These are phyloP conservation scores for Amniculicola lignicola DNA, from an alignment of 495 filamentous ascomycete genomes.

Conservation along the genomic window DNA sequence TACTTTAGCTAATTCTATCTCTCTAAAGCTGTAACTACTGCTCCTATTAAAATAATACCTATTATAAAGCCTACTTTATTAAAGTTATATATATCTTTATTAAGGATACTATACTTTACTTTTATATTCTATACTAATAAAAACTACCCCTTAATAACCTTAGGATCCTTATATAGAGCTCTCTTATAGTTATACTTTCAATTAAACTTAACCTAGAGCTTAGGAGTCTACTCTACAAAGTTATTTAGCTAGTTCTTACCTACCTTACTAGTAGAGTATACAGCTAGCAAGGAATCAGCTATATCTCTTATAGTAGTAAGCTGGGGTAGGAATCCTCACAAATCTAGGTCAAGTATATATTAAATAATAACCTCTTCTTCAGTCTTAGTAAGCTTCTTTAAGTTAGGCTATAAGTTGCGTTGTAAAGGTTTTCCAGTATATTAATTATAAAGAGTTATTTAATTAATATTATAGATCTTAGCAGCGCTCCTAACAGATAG, in stretches of 20 bases:
- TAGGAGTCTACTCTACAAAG: neutral
- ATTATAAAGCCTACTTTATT: slow-evolving; percentile 12
- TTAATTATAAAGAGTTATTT: too few relatives aligned
- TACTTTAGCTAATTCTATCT: neutral
- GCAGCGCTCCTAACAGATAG: too few relatives aligned
- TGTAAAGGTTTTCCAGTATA: too few relatives aligned
- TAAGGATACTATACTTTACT: neutral
- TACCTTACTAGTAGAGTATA: too few relatives aligned
- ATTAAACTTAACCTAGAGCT: slow-evolving; percentile 9
- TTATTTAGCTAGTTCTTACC: slow-evolving; percentile 3
- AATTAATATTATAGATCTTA: too few relatives aligned
- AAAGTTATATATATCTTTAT: slow-evolving; percentile 5
- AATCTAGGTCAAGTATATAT: too few relatives aligned
- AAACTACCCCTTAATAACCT: slow-evolving; percentile 8
- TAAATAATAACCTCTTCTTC: too few relatives aligned
- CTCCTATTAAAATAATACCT: neutral
- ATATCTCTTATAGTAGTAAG: too few relatives aligned
- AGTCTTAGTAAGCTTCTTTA: too few relatives aligned
- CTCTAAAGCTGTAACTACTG: slow-evolving; percentile 1
- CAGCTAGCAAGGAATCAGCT: too few relatives aligned
- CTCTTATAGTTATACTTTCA: slow-evolving; percentile 7
- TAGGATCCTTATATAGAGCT: slow-evolving; percentile 5
- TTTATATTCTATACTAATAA: slow-evolving; percentile 1
- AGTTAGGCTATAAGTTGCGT: too few relatives aligned
- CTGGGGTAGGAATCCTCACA: too few relatives aligned